Base-by-base conservation (phyloP, 1,139 yeast genomes). In the Hyphopichia fennica region DNA sequence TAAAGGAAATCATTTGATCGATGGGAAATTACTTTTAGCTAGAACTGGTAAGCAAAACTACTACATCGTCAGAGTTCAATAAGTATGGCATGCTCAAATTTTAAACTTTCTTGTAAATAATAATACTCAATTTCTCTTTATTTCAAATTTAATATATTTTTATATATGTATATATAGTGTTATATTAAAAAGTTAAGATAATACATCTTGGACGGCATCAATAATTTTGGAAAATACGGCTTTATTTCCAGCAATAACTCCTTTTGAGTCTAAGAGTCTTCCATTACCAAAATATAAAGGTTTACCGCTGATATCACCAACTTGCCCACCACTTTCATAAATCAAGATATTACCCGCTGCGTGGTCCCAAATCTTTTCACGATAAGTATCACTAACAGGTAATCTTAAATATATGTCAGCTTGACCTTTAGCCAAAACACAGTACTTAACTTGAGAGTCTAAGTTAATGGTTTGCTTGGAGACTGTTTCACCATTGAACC, bases 281-380 rank as follows among this genome's bases (percentile, higher is more conserved):
- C 99, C 99, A 35, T 74, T 71, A n/a, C 96, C 91, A 56, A 93
- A 95, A 58, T 93, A 82, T 48, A 93, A 76, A n/a, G 63, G 64
- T 29, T 72, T 70, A 10, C 97, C 96, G 43, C 77, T 62, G 57
- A 91, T 81, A 60, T 93, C 99, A 13, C 95, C 82, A 22, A 93
- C 98, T 41, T 71, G 63, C 8, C 99, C 99, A 37, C 98, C 98
- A 53, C 95, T 87, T 63, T 95, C 99, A 30, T 79, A 75, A 35
- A 95, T 82, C 50, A 93, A 77, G 11, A 91, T 73, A 53, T 87
- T 85, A 5, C 99, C 99, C 2, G 97, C 96, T 19, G 98, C 98
- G 62, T 93, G 99, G 63, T 93, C 99, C 99, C 99, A 93, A 46
- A 93, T 90, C 67, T 95, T 93, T 61, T 93, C 99, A 56, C 88